phyloP scores from a whole-genome alignment of 192 early-diverging fungal species.

The Backusella macrospora region DNA sequence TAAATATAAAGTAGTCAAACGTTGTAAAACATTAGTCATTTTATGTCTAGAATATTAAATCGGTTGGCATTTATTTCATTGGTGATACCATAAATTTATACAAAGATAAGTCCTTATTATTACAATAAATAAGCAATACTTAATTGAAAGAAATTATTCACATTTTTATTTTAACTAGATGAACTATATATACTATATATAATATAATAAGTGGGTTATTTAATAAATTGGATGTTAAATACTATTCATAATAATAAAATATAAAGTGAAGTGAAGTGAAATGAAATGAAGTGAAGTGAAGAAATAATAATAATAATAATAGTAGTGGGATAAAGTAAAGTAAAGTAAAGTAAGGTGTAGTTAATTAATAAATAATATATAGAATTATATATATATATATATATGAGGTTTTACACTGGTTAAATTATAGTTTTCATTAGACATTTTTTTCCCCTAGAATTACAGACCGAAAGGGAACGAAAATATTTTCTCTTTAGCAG shows the following conservation, averaged over 20 bases:
- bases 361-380: conserved; percentile 6
- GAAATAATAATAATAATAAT: too few species aligned
- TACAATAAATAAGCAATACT: neutral
- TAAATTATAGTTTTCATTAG: neutral
- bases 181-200: neutral
- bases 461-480: neutral
- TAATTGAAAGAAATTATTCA: neutral
- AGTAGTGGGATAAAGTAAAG: neutral
- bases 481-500: neutral
- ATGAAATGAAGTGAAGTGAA: neutral
- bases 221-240: neutral
- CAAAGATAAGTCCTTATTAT: neutral
- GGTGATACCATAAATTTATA: neutral
- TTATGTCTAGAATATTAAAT: conserved; percentile 2
- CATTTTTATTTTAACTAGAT: neutral
- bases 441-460: neutral
- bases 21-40: neutral
- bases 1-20: neutral
- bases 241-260: conserved; percentile 11
- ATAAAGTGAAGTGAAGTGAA: neutral
- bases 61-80: neutral
- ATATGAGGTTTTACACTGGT: conserved; percentile 6
- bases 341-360: conserved; percentile 1
- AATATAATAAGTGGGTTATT: neutral
- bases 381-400: neutral